Base-by-base conservation (phyloP, 768 basidiomycete species). In the Tylopilus rubrobrunneus region DNA sequence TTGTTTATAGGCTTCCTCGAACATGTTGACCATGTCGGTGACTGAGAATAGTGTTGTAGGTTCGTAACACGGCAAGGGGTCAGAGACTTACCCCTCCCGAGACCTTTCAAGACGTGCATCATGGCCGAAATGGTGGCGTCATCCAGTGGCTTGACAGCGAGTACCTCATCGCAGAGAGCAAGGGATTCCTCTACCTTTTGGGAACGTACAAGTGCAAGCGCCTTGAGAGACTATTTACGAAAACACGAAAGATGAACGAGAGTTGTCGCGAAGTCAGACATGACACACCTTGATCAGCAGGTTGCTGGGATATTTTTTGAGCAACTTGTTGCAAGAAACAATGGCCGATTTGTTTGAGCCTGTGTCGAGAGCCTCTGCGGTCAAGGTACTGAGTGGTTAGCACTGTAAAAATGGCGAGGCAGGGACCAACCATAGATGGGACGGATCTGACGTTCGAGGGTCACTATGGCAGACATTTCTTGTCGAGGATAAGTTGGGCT, bases 111-210 rank as follows among this genome's bases (percentile, higher is more conserved):
- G 40, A 89, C 88, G 63, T 89, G 89, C 80, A 86, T 87, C 83
- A 93, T 86, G 36, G 88, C 86, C 33, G 82, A 83, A 48, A 93
- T 76, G 6, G 86, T 82, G 6, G 78, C 76, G 66, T 92, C 89
- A 53, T 88, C 83, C 15, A 83, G 83, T 1, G 87, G 84, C 65
- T 87, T 89, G 44, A 75, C 67, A 7, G 83, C 82, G 27, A 93
- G 77, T 29, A 93, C 82, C 66, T 92, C 88, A 60, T 93, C 90
- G 62, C 87, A 90, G 9, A 92, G 68, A 9, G 79, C 72, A 31
- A 91, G 77, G 4, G 89, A 84, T 61, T 93, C 91, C 61, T 93
- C 92, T 27, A 90, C 82, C 70, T 92, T 93, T 72, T 90, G 87
- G 10, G 83, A 83, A 51, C 91, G 86, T 48, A 90, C 84, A 4